Base-by-base conservation (phyloP, 495 filamentous ascomycete species). In the Trichoderma gamsii region DNA sequence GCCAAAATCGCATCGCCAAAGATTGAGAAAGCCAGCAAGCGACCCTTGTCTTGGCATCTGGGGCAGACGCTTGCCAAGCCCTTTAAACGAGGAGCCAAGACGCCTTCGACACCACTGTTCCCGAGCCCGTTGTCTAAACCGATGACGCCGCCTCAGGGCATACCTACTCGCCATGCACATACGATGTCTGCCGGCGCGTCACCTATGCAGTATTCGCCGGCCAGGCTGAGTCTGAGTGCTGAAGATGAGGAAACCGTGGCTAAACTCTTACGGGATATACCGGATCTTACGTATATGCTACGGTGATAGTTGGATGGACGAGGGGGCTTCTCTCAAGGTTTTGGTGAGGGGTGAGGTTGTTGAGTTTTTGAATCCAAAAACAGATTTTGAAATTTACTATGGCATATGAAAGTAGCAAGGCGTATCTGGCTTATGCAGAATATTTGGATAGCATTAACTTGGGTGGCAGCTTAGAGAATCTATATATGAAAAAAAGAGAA, bases 201-300 rank as follows among this genome's bases (percentile, higher is more conserved):
- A 15, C n/a, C 15, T 21, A 21, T 38, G 4, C 66, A 56, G 16
- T 15, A 4, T n/a, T 25, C 46, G 21, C 23, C 66, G 12, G 35
- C 3, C 41, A 4, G 18, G 16, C 25, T 16, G 4, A 21, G 13
- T 6, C n/a, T 38, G 66, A 41, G 32, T 25, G 68, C 49, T 8
- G 71, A 76, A 41, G 74, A 79, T 23, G 76, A 80, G 41, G 68
- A 68, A 3, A 75, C 79, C 23, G 77, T 78, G 44, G 71, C 73
- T 27, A 72, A 61, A 43, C 73, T 85, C 41, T 69, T 85, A 23
- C 73, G 73, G 61, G 75, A 75, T 41, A 70, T 86, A 41, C 82
- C 84, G 3, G 79, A 86, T 70, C 70, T 86, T 7, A 83, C 83
- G 13, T 86, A 85, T 68, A 86, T 86, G 84, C 67, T 86, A 18